Evolutionary conservation across 2,329 filamentous ascomycete species (phyloP).

Genomic region (Pseudonectria buxi): DNA sequence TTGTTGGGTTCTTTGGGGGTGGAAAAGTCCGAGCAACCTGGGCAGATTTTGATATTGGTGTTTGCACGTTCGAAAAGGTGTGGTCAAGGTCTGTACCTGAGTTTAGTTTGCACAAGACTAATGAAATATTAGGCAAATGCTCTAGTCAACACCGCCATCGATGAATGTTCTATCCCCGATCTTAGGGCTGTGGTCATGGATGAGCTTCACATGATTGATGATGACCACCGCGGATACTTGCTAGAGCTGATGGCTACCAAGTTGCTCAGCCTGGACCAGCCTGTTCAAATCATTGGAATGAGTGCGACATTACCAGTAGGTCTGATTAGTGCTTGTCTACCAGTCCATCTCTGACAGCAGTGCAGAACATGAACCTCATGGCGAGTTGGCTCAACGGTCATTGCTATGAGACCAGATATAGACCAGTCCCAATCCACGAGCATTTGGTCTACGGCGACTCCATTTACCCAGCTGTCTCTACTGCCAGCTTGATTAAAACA

Average conservation of each 20-base stretch:
- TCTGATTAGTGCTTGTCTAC: slow-evolving; percentile 1
- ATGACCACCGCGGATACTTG: slow-evolving; percentile 68
- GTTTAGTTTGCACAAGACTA: slow-evolving; percentile 1
- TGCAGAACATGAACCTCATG: slow-evolving; percentile 61
- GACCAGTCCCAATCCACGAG: slow-evolving; percentile 69
- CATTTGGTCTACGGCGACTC: slow-evolving; percentile 65
- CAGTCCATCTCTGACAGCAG: background rate
- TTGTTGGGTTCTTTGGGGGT: slow-evolving; percentile 70
- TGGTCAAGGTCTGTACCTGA: background rate
- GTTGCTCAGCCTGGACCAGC: slow-evolving; percentile 58
- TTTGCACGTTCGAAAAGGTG: slow-evolving; percentile 73
- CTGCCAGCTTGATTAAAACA: slow-evolving; percentile 51
- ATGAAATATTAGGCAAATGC: slow-evolving; percentile 55
- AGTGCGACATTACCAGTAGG: slow-evolving; percentile 68
- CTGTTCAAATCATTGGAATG: slow-evolving; percentile 70
- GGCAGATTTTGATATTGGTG: slow-evolving; percentile 69
- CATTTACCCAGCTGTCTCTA: slow-evolving; percentile 54
- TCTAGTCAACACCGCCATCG: slow-evolving; percentile 65
- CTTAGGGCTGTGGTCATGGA: slow-evolving; percentile 65
- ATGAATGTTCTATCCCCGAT: slow-evolving; percentile 59
- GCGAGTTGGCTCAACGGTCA: slow-evolving; percentile 65
- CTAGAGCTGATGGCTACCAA: slow-evolving; percentile 70
- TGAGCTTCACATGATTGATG: slow-evolving; percentile 77
- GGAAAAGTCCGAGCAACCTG: slow-evolving; percentile 61
- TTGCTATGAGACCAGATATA: slow-evolving; percentile 66